phyloP scores from a whole-genome alignment of 2,329 filamentous ascomycete genomes.

The Immersiporthe knoxdaviesiana region DNA sequence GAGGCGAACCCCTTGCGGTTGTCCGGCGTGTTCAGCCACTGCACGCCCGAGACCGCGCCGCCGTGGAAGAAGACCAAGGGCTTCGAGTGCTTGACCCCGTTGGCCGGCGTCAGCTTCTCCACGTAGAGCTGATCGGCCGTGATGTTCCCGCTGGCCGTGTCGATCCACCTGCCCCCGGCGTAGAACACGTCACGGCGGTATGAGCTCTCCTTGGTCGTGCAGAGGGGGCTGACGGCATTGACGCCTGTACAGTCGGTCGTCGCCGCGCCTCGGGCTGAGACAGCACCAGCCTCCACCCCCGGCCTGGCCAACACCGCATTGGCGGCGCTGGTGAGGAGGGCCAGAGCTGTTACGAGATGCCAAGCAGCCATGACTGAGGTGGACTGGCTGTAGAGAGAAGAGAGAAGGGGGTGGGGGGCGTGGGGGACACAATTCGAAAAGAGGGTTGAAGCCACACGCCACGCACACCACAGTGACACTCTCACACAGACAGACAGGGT shows the following conservation, averaged over 20 bases:
- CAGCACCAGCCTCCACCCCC: background rate
- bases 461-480: too few species aligned
- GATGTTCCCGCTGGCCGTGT: slow-evolving; percentile 32
- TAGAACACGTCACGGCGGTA: slow-evolving; percentile 36
- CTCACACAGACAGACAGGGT: background rate
- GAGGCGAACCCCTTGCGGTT: slow-evolving; percentile 46
- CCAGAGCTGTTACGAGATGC: slow-evolving; percentile 21
- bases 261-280: background rate
- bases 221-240: slow-evolving; percentile 25
- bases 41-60: slow-evolving; percentile 38
- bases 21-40: slow-evolving; percentile 46
- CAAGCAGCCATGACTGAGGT: slow-evolving; percentile 1
- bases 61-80: slow-evolving; percentile 41
- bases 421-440: too few species aligned
- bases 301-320: slow-evolving; percentile 7
- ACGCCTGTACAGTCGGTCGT: slow-evolving; percentile 25
- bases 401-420: too few species aligned
- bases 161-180: slow-evolving; percentile 37
- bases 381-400: too few species aligned
- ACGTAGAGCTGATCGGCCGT: slow-evolving; percentile 38
- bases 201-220: slow-evolving; percentile 24
- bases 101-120: slow-evolving; percentile 38
- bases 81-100: slow-evolving; percentile 31
- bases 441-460: too few species aligned
- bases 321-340: slow-evolving; percentile 4